A percentile compares a stretch with the other conserved stretches of the same genome.
These are phyloP conservation scores for Paramarasmius palmivorus DNA, from an alignment of 1,284 basidiomycete species.

Conservation along the genomic window DNA sequence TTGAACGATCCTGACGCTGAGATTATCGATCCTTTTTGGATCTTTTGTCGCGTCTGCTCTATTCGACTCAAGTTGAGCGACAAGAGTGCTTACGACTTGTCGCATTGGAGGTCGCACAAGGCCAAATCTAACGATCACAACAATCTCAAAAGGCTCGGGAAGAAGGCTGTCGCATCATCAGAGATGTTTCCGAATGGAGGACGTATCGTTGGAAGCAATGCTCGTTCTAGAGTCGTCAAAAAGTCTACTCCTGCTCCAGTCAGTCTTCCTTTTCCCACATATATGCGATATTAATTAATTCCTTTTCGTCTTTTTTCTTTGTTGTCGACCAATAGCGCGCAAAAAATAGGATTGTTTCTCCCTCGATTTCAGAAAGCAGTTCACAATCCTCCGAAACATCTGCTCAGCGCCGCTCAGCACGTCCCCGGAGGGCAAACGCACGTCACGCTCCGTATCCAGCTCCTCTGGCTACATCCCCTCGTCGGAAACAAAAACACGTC, in stretches of 20 bases:
- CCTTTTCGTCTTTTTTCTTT: background rate
- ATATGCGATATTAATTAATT: too few relatives aligned
- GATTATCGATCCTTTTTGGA: conserved; percentile 50
- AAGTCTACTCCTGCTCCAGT: too few relatives aligned
- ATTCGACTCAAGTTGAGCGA: conserved; percentile 63
- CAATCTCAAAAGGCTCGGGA: too few relatives aligned
- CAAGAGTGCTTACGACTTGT: conserved; percentile 64
- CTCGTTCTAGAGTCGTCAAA: too few relatives aligned
- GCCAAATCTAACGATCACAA: background rate
- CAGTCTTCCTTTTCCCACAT: too few relatives aligned
- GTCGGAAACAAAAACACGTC: too few relatives aligned
- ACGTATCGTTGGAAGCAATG: too few relatives aligned
- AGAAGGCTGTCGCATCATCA: too few relatives aligned
- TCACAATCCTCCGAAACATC: background rate
- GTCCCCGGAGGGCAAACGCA: background rate
- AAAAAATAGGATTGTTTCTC: background rate
- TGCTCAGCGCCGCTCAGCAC: background rate
- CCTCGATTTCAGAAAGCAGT: background rate
- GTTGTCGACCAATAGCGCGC: background rate
- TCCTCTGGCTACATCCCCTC: too few relatives aligned
- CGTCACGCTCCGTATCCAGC: too few relatives aligned
- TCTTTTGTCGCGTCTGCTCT: conserved; percentile 58
- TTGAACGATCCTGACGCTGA: conserved; percentile 51
- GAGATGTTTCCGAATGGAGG: too few relatives aligned
- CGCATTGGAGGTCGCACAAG: conserved; percentile 68